phyloP scores from a whole-genome alignment of 108 stramenopile genomes.

The Cyclostephanos tholiformis region DNA sequence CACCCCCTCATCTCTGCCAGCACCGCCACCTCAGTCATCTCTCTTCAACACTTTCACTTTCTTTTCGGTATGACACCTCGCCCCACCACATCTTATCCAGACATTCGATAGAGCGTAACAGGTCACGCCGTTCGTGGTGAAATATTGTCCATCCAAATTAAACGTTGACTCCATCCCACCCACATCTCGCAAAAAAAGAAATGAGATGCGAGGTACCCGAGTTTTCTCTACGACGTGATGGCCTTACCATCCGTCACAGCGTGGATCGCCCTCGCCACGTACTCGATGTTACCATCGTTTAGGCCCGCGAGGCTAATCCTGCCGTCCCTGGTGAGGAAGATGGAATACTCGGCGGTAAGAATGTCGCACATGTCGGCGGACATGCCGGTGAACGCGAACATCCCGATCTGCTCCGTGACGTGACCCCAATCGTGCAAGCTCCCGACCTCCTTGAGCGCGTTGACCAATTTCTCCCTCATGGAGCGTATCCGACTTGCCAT shows the following conservation, averaged over 20 bases:
- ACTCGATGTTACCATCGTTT: conserved; percentile 92
- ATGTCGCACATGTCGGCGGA: conserved; percentile 88
- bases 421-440: conserved; percentile 93
- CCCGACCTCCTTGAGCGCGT: conserved; percentile 78
- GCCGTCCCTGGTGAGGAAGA: conserved; percentile 96
- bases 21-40: too few species aligned
- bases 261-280: conserved; percentile 92
- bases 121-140: too few species aligned
- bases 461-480: conserved; percentile 86
- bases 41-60: too few species aligned
- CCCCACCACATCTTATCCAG: too few species aligned
- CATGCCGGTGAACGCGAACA: conserved; percentile 99
- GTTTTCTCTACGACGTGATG: conserved; percentile 48
- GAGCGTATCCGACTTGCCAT: conserved; percentile 94
- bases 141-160: too few species aligned
- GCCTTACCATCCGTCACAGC: conserved; percentile 88
- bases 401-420: conserved; percentile 97
- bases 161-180: too few species aligned
- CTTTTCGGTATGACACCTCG: too few species aligned
- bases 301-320: conserved; percentile 98
- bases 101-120: too few species aligned
- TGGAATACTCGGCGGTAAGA: conserved; percentile 83
- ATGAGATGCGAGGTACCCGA: too few species aligned
- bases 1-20: too few species aligned
- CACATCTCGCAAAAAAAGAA: too few species aligned